Evolutionary conservation across 495 filamentous ascomycete species (phyloP).

Genomic region (Sphaerosporella brunnea): DNA sequence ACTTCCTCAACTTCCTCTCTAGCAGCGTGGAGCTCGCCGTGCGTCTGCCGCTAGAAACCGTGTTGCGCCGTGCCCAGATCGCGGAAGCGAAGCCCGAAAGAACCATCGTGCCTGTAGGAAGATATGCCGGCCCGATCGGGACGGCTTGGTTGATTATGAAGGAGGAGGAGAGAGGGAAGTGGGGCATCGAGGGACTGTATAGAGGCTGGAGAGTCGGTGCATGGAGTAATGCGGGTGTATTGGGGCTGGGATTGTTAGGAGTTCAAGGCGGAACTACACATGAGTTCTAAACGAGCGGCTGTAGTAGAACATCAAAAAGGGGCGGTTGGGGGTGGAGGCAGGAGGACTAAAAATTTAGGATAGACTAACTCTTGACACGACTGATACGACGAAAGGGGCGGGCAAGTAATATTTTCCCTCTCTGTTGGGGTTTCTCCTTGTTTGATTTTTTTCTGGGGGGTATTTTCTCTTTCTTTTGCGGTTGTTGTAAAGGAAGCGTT

Average conservation of each 20-base stretch:
- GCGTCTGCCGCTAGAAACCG: constrained; percentile 77
- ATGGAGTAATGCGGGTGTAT: constrained; percentile 84
- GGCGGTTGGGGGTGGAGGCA: not conserved
- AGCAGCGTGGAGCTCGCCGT: constrained; percentile 64
- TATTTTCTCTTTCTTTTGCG: not conserved
- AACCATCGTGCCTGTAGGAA: constrained; percentile 54
- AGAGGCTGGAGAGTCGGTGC: constrained; percentile 88
- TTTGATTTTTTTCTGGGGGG: not conserved
- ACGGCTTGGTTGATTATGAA: constrained; percentile 75
- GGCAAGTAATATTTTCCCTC: not conserved
- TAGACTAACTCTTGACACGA: too few relatives aligned
- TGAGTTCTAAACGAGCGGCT: constrained; percentile 31
- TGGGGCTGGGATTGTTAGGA: constrained; percentile 51
- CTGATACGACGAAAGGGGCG: not conserved
- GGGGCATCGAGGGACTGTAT: constrained; percentile 64
- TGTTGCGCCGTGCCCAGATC: constrained; percentile 73
- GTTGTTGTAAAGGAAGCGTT: too few relatives aligned
- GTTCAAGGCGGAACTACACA: constrained; percentile 32
- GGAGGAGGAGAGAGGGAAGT: constrained; percentile 47
- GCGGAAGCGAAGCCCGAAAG: constrained; percentile 37
- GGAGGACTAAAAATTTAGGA: not conserved
- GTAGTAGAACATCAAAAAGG: not conserved
- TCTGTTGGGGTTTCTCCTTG: not conserved
- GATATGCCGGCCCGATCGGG: constrained; percentile 63
- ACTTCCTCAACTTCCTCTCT: constrained; percentile 55